Conservation (phyloP, 148 eudicot species). For the Nyssa sinensis region DNA sequence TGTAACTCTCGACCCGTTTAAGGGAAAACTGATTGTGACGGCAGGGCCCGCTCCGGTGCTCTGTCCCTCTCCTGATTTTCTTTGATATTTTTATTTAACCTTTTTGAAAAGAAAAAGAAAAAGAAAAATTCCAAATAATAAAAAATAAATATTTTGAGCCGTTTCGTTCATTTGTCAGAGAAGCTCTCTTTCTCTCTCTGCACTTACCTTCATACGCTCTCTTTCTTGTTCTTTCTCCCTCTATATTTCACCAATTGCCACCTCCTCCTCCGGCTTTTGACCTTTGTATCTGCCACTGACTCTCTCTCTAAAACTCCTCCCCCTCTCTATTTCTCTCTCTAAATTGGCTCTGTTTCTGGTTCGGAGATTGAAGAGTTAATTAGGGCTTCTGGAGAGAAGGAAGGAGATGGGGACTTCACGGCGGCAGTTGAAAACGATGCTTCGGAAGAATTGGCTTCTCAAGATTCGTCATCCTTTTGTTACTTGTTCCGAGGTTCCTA, state of each 20-base stretch:
- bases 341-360: slow-evolving; percentile 6
- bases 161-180: background rate
- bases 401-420: slow-evolving; percentile 39
- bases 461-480: slow-evolving; percentile 87
- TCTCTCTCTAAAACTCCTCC: background rate
- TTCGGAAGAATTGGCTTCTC: slow-evolving; percentile 94
- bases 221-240: background rate
- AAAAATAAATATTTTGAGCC: background rate
- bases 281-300: background rate
- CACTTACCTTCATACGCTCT: background rate
- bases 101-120: too few species aligned
- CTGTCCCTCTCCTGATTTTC: background rate
- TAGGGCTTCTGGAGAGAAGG: slow-evolving; percentile 13
- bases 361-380: background rate
- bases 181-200: background rate
- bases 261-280: slow-evolving; percentile 18
- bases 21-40: too few species aligned
- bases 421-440: slow-evolving; percentile 83
- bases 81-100: too few species aligned
- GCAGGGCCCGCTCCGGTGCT: background rate
- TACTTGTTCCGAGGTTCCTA: slow-evolving; percentile 74
- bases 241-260: too few species aligned
- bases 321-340: slow-evolving; percentile 8
- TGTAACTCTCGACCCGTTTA: too few species aligned
- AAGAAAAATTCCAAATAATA: too few species aligned